Percentiles rank a stretch among this genome's conserved stretches.
These are phyloP conservation scores for Rubus idaeus DNA, from an alignment of 306 rosid genomes.

Conservation along the genomic window DNA sequence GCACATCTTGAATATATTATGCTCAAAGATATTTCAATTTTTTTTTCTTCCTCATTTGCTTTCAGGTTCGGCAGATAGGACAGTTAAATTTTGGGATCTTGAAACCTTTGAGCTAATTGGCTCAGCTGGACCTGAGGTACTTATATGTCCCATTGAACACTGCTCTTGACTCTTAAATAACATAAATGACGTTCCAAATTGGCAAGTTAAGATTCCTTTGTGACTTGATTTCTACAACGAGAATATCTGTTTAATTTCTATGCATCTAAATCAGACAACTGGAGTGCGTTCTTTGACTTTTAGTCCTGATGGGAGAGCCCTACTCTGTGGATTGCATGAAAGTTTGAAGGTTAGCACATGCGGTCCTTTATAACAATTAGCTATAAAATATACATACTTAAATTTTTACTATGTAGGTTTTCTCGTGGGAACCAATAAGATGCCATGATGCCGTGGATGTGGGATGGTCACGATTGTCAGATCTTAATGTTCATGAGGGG, in stretches of 20 bases:
- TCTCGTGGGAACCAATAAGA: slow-evolving; percentile 96
- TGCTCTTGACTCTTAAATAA: slow-evolving; percentile 22
- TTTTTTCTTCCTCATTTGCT: slow-evolving; percentile 21
- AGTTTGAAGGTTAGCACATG: slow-evolving; percentile 75
- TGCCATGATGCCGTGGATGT: slow-evolving; percentile 91
- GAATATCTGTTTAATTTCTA: slow-evolving; percentile 11
- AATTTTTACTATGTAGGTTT: slow-evolving; percentile 49
- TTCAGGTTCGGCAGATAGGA: slow-evolving; percentile 92
- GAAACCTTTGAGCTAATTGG: slow-evolving; percentile 99
- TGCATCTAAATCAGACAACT: slow-evolving; percentile 57
- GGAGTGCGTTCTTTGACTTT: slow-evolving; percentile 94
- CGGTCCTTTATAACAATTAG: slow-evolving; percentile 27
- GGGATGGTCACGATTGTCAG: slow-evolving; percentile 96
- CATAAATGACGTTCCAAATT: slow-evolving; percentile 15
- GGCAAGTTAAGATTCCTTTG: slow-evolving; percentile 1
- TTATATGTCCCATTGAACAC: slow-evolving; percentile 24
- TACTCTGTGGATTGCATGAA: slow-evolving; percentile 96
- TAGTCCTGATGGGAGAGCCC: slow-evolving; percentile 94
- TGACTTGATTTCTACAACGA: not conserved
- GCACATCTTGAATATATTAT: not conserved
- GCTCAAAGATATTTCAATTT: slow-evolving; percentile 5
- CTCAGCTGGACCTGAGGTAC: slow-evolving; percentile 98
- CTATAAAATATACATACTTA: slow-evolving; percentile 19
- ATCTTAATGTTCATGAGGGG: slow-evolving; percentile 97
- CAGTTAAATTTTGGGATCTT: slow-evolving; percentile 99